These are phyloP conservation scores for Hypoxylon sp. DNA, from an alignment of 2,329 filamentous ascomycete species.

Conservation along the genomic window DNA sequence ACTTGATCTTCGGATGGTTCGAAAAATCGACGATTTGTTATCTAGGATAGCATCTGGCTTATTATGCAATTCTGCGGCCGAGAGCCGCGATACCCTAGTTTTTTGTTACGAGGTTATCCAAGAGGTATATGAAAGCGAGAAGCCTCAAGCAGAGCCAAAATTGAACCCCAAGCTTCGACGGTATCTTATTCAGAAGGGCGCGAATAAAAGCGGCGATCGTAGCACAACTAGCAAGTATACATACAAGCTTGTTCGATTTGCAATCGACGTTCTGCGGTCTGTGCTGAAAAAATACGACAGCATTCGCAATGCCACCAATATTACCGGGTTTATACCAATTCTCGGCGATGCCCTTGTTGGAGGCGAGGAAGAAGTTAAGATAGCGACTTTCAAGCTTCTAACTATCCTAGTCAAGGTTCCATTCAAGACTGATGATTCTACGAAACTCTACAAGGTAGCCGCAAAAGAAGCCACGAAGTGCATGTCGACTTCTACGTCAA, in stretches of 20 bases:
- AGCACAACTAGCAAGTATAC: constrained; percentile 83
- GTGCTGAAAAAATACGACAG: constrained; percentile 89
- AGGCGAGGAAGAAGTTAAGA: constrained; percentile 92
- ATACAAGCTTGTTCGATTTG: constrained; percentile 90
- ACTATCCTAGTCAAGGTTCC: constrained; percentile 88
- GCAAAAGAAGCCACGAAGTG: constrained; percentile 87
- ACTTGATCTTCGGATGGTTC: constrained; percentile 84
- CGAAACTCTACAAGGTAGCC: constrained; percentile 79
- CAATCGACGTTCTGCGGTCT: constrained; percentile 86
- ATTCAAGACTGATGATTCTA: constrained; percentile 77
- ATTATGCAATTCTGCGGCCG: constrained; percentile 83
- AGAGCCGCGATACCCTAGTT: constrained; percentile 85
- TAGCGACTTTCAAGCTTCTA: constrained; percentile 88
- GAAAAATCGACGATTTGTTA: constrained; percentile 92
- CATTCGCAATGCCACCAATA: constrained; percentile 82
- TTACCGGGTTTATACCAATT: constrained; percentile 89
- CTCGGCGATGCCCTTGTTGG: constrained; percentile 88
- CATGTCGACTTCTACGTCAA: constrained; percentile 82
- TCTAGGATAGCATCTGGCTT: constrained; percentile 87
- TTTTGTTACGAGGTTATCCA: constrained; percentile 97
- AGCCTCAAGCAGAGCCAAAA: constrained; percentile 66
- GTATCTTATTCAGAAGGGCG: constrained; percentile 85
- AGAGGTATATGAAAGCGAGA: constrained; percentile 80
- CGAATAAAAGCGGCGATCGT: constrained; percentile 80
- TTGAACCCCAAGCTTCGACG: constrained; percentile 75